Evolutionary conservation across 768 basidiomycete genomes (phyloP), one percentile per base, ranked within the genome.

Genomic region (Lactarius sanguifluus): DNA sequence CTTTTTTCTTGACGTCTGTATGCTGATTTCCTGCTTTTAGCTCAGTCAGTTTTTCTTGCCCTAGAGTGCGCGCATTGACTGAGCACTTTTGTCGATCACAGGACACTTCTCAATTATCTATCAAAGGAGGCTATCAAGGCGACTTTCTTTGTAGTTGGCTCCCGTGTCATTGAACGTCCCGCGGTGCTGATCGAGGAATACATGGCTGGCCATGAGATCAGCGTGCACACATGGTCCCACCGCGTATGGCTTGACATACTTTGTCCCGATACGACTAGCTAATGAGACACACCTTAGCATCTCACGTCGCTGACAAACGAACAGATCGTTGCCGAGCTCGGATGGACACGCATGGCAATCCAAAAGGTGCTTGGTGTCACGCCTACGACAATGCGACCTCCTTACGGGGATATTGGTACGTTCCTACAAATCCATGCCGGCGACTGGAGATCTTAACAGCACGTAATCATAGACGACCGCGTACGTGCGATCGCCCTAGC

Each of bases 211-310:
- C 86, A 92, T 73, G 90, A 93, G 75, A 87, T 92, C 72, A 85
- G 86, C 67, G 88, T 94, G 2, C 92, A 94, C 77, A 95, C 94
- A 13, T 98, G 95, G 95, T 91, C 91, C 0, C 95, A 96, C 75
- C 84, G 78, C 64, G 89, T 85, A 64, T 20, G 80, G 73, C 1
- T 45, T 15, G 59, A 25, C 28, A 25, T 47, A 7, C 70, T 20
- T 55, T 34, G 60, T 20, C 74, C 30, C 71, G 23, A 72, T 69
- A 64, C 72, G 76, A 55, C 72, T 76, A 10, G 74, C 77, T 64
- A 60, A 75, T 62, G 47, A 36, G 43, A 18, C 66, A 56, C 4
- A 13, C 9, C 43, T 62, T 66, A 88, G 88, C 81, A 81, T 30
- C 80, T 87, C 63, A 92, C 92, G 0, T 79, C 82, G 45, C 79